Conservation (phyloP, 345 rosid genomes). For the Acer negundo region DNA sequence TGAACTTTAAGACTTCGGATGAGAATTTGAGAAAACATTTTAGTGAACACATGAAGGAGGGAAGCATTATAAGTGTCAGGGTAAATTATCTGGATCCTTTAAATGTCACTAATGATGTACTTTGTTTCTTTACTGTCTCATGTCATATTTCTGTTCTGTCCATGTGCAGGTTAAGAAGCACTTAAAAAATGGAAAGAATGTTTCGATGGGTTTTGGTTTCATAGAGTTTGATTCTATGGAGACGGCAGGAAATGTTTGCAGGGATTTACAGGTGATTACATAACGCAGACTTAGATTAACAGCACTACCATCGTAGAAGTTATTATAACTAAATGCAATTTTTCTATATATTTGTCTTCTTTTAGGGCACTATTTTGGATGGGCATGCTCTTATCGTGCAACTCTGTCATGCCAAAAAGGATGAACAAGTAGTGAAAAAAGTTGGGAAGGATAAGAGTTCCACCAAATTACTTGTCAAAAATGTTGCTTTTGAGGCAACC, state of each 20-base stretch:
- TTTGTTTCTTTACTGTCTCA: constrained; percentile 20
- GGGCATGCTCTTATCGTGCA: constrained; percentile 89
- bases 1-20: constrained; percentile 89
- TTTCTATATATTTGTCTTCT: neutral
- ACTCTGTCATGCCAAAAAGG: constrained; percentile 75
- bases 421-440: constrained; percentile 54
- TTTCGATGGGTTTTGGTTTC: constrained; percentile 94
- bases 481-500: constrained; percentile 96
- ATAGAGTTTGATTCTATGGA: constrained; percentile 83
- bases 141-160: constrained; percentile 16
- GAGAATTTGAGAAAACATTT: constrained; percentile 78
- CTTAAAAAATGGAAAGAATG: constrained; percentile 72
- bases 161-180: constrained; percentile 76
- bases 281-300: constrained; percentile 1
- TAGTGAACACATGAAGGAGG: constrained; percentile 59
- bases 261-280: constrained; percentile 70
- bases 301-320: neutral
- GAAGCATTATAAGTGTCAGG: constrained; percentile 75
- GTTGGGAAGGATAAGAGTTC: constrained; percentile 63
- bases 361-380: constrained; percentile 86
- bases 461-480: constrained; percentile 79
- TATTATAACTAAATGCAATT: neutral
- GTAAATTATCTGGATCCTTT: constrained; percentile 39
- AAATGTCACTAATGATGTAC: constrained; percentile 4
- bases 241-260: constrained; percentile 62